Percentiles rank a stretch among this genome's conserved stretches.
These are phyloP conservation scores for Pinus tabuliformis DNA, from an alignment of 75 land plant species.

Conservation along the genomic window DNA sequence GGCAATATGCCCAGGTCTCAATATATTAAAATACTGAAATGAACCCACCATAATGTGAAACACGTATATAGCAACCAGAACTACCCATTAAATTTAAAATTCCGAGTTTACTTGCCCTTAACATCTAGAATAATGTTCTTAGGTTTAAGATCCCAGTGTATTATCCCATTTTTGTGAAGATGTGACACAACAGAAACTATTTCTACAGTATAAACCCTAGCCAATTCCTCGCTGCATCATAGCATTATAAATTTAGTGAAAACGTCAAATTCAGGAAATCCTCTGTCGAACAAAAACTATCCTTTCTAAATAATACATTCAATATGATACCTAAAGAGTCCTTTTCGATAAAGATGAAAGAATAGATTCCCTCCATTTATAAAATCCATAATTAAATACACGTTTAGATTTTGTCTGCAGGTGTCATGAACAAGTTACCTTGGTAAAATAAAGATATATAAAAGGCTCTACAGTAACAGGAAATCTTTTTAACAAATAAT, in stretches of 20 bases:
- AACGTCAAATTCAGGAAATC: no score
- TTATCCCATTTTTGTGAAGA: slow-evolving; percentile 88
- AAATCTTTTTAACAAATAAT: no score
- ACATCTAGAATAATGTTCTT: slow-evolving; percentile 12
- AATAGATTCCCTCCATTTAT: slow-evolving; percentile 40
- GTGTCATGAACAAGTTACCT: neutral
- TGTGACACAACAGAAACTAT: slow-evolving; percentile 92
- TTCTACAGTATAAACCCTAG: slow-evolving; percentile 90
- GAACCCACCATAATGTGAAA: neutral
- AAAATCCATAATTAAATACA: no score
- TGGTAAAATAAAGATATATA: no score
- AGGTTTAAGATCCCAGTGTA: slow-evolving; percentile 95
- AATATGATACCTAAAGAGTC: slow-evolving; percentile 45
- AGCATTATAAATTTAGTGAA: no score
- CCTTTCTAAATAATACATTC: no score
- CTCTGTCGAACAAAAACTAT: no score
- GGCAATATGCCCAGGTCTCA: neutral
- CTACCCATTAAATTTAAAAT: neutral
- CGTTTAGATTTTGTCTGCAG: no score
- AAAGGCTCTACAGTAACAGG: no score
- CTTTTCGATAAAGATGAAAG: slow-evolving; percentile 88
- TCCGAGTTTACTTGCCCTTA: slow-evolving; percentile 61
- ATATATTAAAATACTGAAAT: neutral
- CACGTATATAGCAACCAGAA: neutral
- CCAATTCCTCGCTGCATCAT: slow-evolving; percentile 67